Percentiles rank a stretch among this genome's conserved stretches.
phyloP scores from a whole-genome alignment of 441 rosid genomes.

The Rhodomyrtus psidioides region DNA sequence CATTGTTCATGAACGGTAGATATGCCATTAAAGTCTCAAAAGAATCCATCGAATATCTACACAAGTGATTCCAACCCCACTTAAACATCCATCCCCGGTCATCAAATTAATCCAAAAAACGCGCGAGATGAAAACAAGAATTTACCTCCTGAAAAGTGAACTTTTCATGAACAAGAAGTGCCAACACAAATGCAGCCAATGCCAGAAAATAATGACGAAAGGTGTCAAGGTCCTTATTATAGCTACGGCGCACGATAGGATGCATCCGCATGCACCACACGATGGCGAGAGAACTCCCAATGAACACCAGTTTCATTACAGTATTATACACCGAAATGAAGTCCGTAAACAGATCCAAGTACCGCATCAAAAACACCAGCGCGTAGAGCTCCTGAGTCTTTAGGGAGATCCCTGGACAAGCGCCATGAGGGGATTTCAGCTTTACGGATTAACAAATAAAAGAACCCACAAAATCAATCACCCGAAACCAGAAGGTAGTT shows the following conservation, averaged over 20 bases:
- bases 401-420: slow-evolving; percentile 45
- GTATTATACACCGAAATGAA: slow-evolving; percentile 71
- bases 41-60: neutral
- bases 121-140: neutral
- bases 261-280: slow-evolving; percentile 88
- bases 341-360: slow-evolving; percentile 76
- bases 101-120: neutral
- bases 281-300: slow-evolving; percentile 72
- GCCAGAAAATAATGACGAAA: slow-evolving; percentile 68
- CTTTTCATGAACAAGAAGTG: slow-evolving; percentile 57
- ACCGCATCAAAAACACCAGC: slow-evolving; percentile 71
- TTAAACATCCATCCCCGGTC: neutral
- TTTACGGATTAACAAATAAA: slow-evolving; percentile 16
- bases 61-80: neutral
- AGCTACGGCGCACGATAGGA: slow-evolving; percentile 57
- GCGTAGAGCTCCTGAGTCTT: slow-evolving; percentile 95
- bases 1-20: neutral
- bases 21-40: neutral
- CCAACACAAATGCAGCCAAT: slow-evolving; percentile 47
- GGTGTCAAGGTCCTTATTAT: slow-evolving; percentile 77
- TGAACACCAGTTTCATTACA: slow-evolving; percentile 86
- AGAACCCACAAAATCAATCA: neutral
- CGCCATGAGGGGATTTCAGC: neutral
- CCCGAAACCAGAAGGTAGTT: neutral
- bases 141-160: slow-evolving; percentile 73